Conservation (phyloP, 768 basidiomycete species). For the Amanita exitialis region DNA sequence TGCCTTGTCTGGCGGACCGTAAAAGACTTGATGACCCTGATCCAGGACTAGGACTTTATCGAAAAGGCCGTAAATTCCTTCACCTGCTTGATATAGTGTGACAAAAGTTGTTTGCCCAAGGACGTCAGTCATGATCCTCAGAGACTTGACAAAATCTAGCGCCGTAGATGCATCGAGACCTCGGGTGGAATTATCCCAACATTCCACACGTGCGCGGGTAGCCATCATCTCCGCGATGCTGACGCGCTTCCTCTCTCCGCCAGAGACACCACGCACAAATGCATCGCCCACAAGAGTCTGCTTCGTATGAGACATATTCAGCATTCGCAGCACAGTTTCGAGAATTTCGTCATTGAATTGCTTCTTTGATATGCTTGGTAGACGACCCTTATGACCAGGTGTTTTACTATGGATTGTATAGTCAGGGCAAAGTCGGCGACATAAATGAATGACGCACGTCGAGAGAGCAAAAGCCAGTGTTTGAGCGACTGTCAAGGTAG, state of each 20-base stretch:
- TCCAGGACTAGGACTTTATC: constrained; percentile 85
- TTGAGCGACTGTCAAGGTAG: constrained; percentile 74
- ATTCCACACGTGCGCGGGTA: constrained; percentile 68
- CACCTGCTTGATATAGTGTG: constrained; percentile 77
- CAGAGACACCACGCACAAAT: constrained; percentile 73
- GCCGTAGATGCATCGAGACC: constrained; percentile 87
- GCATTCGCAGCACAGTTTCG: constrained; percentile 60
- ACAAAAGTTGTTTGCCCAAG: constrained; percentile 74
- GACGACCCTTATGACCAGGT: constrained; percentile 62
- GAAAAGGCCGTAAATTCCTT: constrained; percentile 67
- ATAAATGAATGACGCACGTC: constrained; percentile 24
- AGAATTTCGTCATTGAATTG: constrained; percentile 48
- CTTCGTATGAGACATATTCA: constrained; percentile 76
- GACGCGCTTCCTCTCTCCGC: constrained; percentile 73
- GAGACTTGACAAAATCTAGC: constrained; percentile 70
- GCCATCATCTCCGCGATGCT: constrained; percentile 86
- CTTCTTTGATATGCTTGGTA: constrained; percentile 54
- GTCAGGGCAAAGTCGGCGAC: constrained; percentile 19
- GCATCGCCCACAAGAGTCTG: constrained; percentile 81
- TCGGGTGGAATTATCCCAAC: constrained; percentile 78
- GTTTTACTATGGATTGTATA: constrained; percentile 34
- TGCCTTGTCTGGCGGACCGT: constrained; percentile 64
- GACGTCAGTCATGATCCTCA: constrained; percentile 77
- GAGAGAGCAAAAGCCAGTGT: constrained; percentile 68
- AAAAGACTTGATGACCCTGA: constrained; percentile 74